Evolutionary conservation across 768 basidiomycete genomes (phyloP).

Genomic region (Amanita exitialis): DNA sequence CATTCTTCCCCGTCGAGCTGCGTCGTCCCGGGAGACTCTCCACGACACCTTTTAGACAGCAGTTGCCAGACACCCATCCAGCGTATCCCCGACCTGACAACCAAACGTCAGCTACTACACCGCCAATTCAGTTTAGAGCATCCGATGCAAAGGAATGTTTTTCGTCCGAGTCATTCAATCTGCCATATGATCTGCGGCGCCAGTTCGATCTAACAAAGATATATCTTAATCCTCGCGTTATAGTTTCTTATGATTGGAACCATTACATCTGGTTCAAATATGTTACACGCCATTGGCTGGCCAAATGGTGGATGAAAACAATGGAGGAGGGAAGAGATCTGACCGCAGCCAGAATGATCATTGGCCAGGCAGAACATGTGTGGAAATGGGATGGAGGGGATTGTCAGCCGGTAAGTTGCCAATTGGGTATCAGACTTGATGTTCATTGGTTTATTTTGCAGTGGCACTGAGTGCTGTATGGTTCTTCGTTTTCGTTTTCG

Average conservation of each 20-base stretch:
- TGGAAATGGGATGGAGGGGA: slow-evolving; percentile 4
- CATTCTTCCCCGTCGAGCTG: slow-evolving; percentile 26
- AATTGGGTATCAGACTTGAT: not conserved
- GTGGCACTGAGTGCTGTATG: not conserved
- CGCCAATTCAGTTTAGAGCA: not conserved
- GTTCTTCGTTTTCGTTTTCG: not conserved
- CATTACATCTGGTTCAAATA: slow-evolving; percentile 3
- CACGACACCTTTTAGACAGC: not conserved
- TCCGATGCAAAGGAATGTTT: not conserved
- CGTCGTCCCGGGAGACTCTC: slow-evolving; percentile 11
- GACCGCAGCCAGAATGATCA: not conserved
- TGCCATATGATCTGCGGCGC: slow-evolving; percentile 2
- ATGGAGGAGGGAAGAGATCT: not conserved
- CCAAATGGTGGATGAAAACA: slow-evolving; percentile 2
- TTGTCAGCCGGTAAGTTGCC: slow-evolving; percentile 1
- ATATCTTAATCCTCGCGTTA: slow-evolving; percentile 3
- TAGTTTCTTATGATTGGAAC: not conserved
- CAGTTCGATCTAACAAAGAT: not conserved
- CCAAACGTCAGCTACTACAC: not conserved
- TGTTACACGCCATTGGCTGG: slow-evolving; percentile 3
- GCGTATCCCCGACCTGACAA: not conserved
- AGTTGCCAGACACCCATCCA: not conserved
- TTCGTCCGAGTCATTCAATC: slow-evolving; percentile 2
- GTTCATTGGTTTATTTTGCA: not conserved
- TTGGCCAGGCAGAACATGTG: not conserved